Evolutionary conservation across 306 rosid genomes (phyloP), one percentile per base, ranked within the genome.

Genomic region (Malus asiatica): DNA sequence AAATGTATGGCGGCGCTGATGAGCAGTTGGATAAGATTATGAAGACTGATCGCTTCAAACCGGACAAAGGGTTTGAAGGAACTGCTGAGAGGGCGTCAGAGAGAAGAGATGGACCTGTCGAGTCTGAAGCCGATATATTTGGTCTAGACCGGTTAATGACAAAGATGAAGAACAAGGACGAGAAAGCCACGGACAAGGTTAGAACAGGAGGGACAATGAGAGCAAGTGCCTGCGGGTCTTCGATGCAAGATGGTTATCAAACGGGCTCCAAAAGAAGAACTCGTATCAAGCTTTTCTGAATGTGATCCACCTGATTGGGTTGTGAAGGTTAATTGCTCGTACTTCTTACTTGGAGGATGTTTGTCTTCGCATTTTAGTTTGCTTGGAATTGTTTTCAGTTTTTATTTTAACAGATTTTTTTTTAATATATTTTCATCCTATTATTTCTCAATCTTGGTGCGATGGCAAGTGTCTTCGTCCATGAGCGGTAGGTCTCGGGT

Each of bases 41-140:
- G 91, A 93, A 91, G 81, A 93, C 98, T 1, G 97, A 91, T 64
- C 91, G 93, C 78, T 93, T 93, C 83, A 93, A 91, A 82, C 90
- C 97, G 0, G 98, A 93, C 78, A 90, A 77, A 76, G 93, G 87
- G 6, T 93, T 93, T 85, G 25, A 79, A 0, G 97, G 98, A 11
- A 70, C 90, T 44, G 80, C 94, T 18, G 97, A 94, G 86, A 91
- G 77, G 85, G 30, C 88, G 11, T 40, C 45, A 3, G 90, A 83
- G 46, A 88, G 87, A 29, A 91, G 96, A 83, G 96, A 92, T 33
- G 80, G 97, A 77, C 95, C 97, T 1, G 88, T 89, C 25, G 97
- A 90, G 72, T 40, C 11, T 40, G 98, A 90, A 84, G 95, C 90
- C 42, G 96, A 92, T 87, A 96, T 96, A 55, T 94, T 94, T 80